Evolutionary conservation across 2,329 filamentous ascomycete species (phyloP).

Genomic region (Botryotinia convoluta): DNA sequence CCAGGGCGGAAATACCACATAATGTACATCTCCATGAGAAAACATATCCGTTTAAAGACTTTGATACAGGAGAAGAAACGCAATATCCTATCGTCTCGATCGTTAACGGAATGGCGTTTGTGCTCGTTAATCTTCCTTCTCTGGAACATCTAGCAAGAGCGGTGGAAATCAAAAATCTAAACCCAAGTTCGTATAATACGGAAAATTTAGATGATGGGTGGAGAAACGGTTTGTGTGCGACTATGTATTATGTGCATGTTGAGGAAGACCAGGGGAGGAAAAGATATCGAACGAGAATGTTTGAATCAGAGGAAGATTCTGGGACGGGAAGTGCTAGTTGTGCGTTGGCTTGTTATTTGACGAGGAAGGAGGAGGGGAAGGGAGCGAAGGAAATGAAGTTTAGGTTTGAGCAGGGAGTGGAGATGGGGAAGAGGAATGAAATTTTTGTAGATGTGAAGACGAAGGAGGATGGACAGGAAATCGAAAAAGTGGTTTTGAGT

Average conservation of each 20-base stretch:
- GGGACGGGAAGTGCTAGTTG: slow-evolving; percentile 63
- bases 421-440: slow-evolving; percentile 53
- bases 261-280: slow-evolving; percentile 33
- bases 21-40: slow-evolving; percentile 58
- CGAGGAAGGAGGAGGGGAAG: slow-evolving; percentile 42
- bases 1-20: slow-evolving; percentile 64
- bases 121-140: slow-evolving; percentile 60
- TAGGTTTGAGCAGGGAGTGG: slow-evolving; percentile 62
- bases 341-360: slow-evolving; percentile 54
- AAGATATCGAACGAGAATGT: slow-evolving; percentile 58
- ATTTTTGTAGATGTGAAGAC: slow-evolving; percentile 30
- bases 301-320: slow-evolving; percentile 52
- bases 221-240: slow-evolving; percentile 26
- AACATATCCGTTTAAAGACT: slow-evolving; percentile 38
- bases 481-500: slow-evolving; percentile 29
- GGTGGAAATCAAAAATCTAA: slow-evolving; percentile 35
- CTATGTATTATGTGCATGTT: slow-evolving; percentile 34
- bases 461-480: slow-evolving; percentile 15
- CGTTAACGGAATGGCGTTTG: slow-evolving; percentile 72
- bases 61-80: slow-evolving; percentile 23
- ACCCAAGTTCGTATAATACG: slow-evolving; percentile 35
- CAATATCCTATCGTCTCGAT: slow-evolving; percentile 55
- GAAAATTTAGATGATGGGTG: slow-evolving; percentile 32
- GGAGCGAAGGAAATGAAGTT: slow-evolving; percentile 42
- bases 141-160: slow-evolving; percentile 47